These are phyloP conservation scores for Rhizomucor miehei DNA, from an alignment of 371 early-diverging fungal genomes.

Conservation along the genomic window DNA sequence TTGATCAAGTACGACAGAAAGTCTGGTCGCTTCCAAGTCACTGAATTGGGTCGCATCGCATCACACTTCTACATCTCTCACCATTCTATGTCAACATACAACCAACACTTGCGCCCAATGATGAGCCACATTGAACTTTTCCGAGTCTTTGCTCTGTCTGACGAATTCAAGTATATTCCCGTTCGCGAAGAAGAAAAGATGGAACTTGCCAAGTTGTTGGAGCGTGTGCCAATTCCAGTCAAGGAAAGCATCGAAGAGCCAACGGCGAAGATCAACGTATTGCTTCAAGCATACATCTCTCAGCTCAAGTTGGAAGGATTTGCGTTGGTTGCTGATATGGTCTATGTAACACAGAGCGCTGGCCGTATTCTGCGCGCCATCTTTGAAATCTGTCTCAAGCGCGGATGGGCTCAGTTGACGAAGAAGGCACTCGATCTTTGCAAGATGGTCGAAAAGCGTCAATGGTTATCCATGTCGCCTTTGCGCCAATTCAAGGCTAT, in stretches of 20 bases:
- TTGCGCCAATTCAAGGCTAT: constrained; percentile 86
- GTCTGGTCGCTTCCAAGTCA: constrained; percentile 84
- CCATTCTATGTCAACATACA: constrained; percentile 89
- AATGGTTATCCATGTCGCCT: constrained; percentile 94
- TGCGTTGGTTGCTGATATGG: constrained; percentile 94
- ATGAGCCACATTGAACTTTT: constrained; percentile 92
- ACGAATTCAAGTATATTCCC: constrained; percentile 94
- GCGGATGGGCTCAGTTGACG: constrained; percentile 94
- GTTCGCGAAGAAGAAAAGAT: constrained; percentile 96
- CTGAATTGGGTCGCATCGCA: constrained; percentile 95
- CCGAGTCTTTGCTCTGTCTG: constrained; percentile 84
- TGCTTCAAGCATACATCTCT: constrained; percentile 94
- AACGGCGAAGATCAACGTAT: constrained; percentile 92
- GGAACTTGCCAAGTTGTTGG: constrained; percentile 88
- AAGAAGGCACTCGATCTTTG: constrained; percentile 84
- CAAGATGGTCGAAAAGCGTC: constrained; percentile 90
- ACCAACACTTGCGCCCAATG: constrained; percentile 89
- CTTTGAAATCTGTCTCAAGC: constrained; percentile 92
- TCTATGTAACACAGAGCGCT: constrained; percentile 95
- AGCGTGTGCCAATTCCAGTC: constrained; percentile 92
- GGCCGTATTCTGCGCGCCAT: constrained; percentile 93
- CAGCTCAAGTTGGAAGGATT: constrained; percentile 90
- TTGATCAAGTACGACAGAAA: constrained; percentile 92
- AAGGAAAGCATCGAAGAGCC: constrained; percentile 91
- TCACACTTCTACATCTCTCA: constrained; percentile 93